Evolutionary conservation across 225 moss, liverwort and hornwort genomes (phyloP), one percentile per base, ranked within the genome.

Genomic region (Marchantia polymorpha): DNA sequence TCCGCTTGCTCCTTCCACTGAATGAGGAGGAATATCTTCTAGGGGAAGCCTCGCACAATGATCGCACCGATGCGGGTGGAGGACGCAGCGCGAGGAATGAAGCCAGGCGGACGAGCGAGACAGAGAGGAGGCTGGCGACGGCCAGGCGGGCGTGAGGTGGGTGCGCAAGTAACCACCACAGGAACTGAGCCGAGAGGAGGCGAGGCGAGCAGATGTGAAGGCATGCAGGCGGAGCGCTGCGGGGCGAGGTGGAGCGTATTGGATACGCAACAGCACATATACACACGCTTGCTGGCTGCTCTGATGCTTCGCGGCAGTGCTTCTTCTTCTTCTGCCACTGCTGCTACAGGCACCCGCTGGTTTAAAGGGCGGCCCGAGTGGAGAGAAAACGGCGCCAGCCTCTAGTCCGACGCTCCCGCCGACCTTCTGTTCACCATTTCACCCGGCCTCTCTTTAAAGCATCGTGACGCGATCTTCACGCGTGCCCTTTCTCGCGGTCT

Each of bases 341-440:
- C 39, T n/a, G 49, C 54, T 53, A 27, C 58, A 7, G 55, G 53
- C 52, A 49, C 25, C 51, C 73, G 74, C 7, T 13, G 55, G 29
- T 55, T 54, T 74, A 31, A 54, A 26, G 26, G 19, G 16, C n/a
- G 27, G n/a, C 22, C 56, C 56, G n/a, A 30, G 53, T 53, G 25
- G 73, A 13, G 55, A 54, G 55, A 63, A 47, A 76, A 76, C 76
- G 76, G 76, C 76, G 76, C 76, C 61, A 73, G 73, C 16, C 26
- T 73, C 73, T 70, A 47, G 69, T 59, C 59, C 68, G 10, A 14
- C 72, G 19, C 52, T 27, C 72, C 76, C 76, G 60, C 76, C 76
- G 76, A 76, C 76, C 76, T 61, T 61, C 76, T 22, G 10, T 72
- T 73, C 27, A 55, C 73, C 52, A 55, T 53, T 74, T 76, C 59